Conservation (phyloP, 2,329 filamentous ascomycete genomes). For the Cladosporium sp. region DNA sequence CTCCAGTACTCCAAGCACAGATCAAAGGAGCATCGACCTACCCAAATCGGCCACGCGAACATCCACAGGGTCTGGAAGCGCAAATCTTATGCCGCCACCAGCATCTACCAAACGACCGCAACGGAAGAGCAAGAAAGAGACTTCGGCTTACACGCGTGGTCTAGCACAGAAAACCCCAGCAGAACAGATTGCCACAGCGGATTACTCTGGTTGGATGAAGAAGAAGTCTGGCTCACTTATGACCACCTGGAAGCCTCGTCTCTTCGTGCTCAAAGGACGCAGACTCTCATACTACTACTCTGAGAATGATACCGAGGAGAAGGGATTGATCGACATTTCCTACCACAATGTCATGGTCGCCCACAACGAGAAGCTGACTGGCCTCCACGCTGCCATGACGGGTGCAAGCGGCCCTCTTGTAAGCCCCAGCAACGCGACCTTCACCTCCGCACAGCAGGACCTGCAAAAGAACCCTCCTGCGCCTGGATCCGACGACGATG, state of each 20-base stretch:
- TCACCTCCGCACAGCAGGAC: constrained; percentile 40
- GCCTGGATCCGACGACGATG: constrained; percentile 50
- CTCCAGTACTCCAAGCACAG: constrained; percentile 66
- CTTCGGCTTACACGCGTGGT: constrained; percentile 88
- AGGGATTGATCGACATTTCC: constrained; percentile 95
- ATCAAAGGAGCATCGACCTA: constrained; percentile 43
- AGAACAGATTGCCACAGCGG: constrained; percentile 81
- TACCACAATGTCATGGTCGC: constrained; percentile 95
- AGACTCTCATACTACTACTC: constrained; percentile 95
- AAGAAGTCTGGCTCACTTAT: constrained; percentile 96
- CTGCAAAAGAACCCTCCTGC: constrained; percentile 39
- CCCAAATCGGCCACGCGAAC: constrained; percentile 43
- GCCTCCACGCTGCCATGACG: constrained; percentile 87
- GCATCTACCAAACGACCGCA: constrained; percentile 28
- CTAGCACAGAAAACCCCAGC: constrained; percentile 76
- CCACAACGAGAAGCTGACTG: constrained; percentile 85
- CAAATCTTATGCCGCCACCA: constrained; percentile 31
- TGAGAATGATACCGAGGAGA: constrained; percentile 87
- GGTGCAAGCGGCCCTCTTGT: constrained; percentile 70
- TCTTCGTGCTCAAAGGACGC: constrained; percentile 92
- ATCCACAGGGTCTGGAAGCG: constrained; percentile 45
- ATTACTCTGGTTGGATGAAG: constrained; percentile 99
- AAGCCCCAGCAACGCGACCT: constrained; percentile 46
- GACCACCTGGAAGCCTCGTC: constrained; percentile 93
- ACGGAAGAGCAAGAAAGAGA: constrained; percentile 75